These are phyloP conservation scores for Harringtonia lauricola DNA, from an alignment of 2,329 filamentous ascomycete species.

Conservation along the genomic window DNA sequence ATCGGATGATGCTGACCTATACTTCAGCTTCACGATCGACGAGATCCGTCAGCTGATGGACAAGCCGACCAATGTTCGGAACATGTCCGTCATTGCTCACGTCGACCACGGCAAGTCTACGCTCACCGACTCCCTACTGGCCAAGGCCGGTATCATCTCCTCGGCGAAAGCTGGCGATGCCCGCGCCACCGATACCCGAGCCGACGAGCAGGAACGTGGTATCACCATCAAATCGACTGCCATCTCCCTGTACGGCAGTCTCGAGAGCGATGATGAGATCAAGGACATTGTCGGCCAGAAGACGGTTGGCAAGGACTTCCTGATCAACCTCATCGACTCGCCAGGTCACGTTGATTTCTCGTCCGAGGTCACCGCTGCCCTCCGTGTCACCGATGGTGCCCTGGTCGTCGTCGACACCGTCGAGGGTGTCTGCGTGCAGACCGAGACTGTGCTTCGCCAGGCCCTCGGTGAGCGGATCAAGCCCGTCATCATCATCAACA, in stretches of 20 bases:
- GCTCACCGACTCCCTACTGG: conserved; percentile 96
- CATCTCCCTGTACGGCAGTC: conserved; percentile 90
- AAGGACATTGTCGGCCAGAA: conserved; percentile 89
- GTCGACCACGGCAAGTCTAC: conserved; percentile 99
- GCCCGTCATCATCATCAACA: conserved; percentile 99
- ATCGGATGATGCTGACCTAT: too few relatives aligned
- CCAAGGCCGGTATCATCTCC: conserved; percentile 99
- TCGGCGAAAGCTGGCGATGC: conserved; percentile 93
- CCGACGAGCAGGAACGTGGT: conserved; percentile 98
- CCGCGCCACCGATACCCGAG: conserved; percentile 92
- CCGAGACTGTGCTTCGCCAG: conserved; percentile 98
- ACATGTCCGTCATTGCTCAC: conserved; percentile 90
- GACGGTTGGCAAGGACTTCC: conserved; percentile 88
- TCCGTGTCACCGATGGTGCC: conserved; percentile 99
- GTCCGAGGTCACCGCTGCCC: conserved; percentile 96
- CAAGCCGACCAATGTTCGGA: conserved; percentile 52
- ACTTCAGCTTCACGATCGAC: conserved; percentile 98
- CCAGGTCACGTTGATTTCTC: conserved; percentile 99
- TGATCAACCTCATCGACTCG: conserved; percentile 99
- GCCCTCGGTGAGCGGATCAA: conserved; percentile 99
- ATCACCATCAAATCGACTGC: conserved; percentile 99
- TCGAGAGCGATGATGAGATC: conserved; percentile 72
- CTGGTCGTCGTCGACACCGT: conserved; percentile 99
- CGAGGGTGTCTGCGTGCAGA: conserved; percentile 99
- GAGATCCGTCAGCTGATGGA: conserved; percentile 73